Evolutionary conservation across 2,329 filamentous ascomycete genomes (phyloP).

Genomic region (Fusarium ramigenum): DNA sequence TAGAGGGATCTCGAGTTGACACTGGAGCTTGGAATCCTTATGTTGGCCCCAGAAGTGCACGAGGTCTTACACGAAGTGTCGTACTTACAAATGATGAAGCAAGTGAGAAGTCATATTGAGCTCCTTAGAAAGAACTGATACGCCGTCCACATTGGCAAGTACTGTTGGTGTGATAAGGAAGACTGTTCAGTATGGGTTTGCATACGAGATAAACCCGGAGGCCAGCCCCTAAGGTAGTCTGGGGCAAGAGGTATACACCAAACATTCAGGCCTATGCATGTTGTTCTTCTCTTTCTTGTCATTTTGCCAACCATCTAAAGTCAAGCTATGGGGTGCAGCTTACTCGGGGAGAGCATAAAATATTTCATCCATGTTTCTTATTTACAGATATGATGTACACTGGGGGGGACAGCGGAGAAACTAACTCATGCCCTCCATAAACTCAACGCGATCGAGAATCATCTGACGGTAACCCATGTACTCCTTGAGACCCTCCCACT

Average conservation of each 20-base stretch:
- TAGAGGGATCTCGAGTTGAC: constrained; percentile 10
- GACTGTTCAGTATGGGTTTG: constrained; percentile 50
- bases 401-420: neutral
- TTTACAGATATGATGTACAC: constrained; percentile 37
- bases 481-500: constrained; percentile 88
- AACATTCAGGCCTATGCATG: neutral
- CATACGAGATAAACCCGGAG: constrained; percentile 41
- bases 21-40: constrained; percentile 47
- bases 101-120: constrained; percentile 50
- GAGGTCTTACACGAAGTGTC: constrained; percentile 40
- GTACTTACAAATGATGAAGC: constrained; percentile 43
- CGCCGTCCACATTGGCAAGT: constrained; percentile 14
- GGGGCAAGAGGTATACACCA: neutral
- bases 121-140: constrained; percentile 20
- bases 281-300: neutral
- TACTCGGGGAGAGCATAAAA: neutral
- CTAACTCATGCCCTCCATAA: constrained; percentile 86
- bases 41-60: constrained; percentile 44
- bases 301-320: neutral
- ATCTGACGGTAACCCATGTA: constrained; percentile 86
- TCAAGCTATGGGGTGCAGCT: neutral
- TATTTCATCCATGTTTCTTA: constrained; percentile 1
- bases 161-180: constrained; percentile 46
- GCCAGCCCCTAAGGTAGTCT: constrained; percentile 2
- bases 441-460: constrained; percentile 86